phyloP scores from a whole-genome alignment of 345 rosid genomes.

The Ceriops decandra region DNA sequence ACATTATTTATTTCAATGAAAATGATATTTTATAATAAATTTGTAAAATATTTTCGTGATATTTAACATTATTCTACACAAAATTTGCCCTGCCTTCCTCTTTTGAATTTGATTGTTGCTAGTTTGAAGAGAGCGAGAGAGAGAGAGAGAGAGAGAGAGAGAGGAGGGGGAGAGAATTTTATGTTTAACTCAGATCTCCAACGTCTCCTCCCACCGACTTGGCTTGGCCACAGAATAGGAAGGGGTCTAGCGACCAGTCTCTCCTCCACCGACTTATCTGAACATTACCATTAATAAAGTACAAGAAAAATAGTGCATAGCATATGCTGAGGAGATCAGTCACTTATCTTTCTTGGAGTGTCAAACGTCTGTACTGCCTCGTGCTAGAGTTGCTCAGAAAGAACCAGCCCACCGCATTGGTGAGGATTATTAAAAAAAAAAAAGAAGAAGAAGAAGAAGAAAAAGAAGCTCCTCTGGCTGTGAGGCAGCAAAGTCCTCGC shows the following conservation, averaged over 20 bases:
- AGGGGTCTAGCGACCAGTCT: background rate
- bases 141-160: no score
- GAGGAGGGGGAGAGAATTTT: no score
- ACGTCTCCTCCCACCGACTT: conserved; percentile 15
- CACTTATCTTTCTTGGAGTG: conserved; percentile 31
- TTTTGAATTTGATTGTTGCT: background rate
- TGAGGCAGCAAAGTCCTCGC: conserved; percentile 29
- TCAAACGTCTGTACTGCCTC: background rate
- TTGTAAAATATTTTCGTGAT: no score
- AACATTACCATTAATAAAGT: background rate
- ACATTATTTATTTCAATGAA: no score
- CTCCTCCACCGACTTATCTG: background rate
- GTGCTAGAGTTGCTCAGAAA: background rate
- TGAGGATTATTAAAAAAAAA: conserved; percentile 15
- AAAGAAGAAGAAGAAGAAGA: background rate
- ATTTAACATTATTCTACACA: background rate
- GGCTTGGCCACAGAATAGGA: background rate
- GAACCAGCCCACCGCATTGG: conserved; percentile 17
- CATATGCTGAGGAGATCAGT: conserved; percentile 17
- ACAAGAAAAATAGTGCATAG: background rate
- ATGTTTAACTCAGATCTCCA: background rate
- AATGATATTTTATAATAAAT: no score
- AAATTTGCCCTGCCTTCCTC: background rate
- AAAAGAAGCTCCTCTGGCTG: conserved; percentile 23
- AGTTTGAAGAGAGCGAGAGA: no score